These are phyloP conservation scores for Acidomyces sp. DNA, from an alignment of 495 filamentous ascomycete genomes.

Conservation along the genomic window DNA sequence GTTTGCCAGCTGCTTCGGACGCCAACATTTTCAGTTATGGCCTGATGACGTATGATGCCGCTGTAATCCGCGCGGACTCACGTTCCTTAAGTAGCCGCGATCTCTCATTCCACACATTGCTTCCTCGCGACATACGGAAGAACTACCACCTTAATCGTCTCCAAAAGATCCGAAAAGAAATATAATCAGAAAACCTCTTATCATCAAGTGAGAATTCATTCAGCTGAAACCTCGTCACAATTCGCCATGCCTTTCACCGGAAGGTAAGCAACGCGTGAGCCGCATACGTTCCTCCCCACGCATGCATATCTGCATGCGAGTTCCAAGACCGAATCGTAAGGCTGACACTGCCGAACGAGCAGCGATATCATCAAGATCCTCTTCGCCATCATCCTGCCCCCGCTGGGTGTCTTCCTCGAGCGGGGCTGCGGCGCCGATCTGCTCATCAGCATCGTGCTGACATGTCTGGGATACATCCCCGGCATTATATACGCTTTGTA, in stretches of 20 bases:
- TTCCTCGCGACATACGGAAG: neutral
- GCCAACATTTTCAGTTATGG: too few species aligned
- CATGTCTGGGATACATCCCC: slow-evolving; percentile 51
- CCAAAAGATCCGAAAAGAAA: neutral
- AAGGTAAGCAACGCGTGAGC: slow-evolving; percentile 30
- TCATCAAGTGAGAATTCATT: neutral
- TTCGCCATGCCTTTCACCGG: slow-evolving; percentile 44
- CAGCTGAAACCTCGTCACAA: slow-evolving; percentile 2
- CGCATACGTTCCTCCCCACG: neutral
- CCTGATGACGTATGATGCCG: too few species aligned
- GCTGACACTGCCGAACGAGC: slow-evolving; percentile 1
- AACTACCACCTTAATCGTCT: neutral
- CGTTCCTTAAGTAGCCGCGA: neutral
- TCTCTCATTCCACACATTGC: neutral
- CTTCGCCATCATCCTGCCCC: slow-evolving; percentile 74
- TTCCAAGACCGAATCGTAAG: too few species aligned
- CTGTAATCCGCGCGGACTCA: neutral
- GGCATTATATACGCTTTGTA: slow-evolving; percentile 6
- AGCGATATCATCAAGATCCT: slow-evolving; percentile 92
- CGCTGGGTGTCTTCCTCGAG: slow-evolving; percentile 84
- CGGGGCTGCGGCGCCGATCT: slow-evolving; percentile 71
- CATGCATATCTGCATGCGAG: too few species aligned
- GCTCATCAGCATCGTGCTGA: slow-evolving; percentile 77
- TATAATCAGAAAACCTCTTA: neutral
- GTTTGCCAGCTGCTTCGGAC: too few species aligned